Base-by-base conservation (phyloP, 1,284 basidiomycete species). In the Ganoderma sinense region DNA sequence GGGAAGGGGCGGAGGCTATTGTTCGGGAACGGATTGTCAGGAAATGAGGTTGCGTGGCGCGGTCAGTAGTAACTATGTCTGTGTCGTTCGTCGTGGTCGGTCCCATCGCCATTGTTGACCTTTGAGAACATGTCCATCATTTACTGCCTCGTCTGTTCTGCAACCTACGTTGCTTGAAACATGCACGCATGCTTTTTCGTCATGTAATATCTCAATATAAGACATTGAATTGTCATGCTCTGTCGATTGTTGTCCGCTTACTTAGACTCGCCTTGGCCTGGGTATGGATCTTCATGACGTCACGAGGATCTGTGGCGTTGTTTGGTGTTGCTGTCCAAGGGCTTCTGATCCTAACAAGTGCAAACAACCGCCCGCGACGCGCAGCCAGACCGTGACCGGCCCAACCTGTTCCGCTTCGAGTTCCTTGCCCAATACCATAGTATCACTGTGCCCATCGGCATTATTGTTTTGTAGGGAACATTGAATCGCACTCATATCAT, bases 1-100 rank as follows among this genome's bases (percentile, higher is more conserved):
- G 80, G 80, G 74, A 77, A n/a, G 60, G 48, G 5, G 79, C 79
- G 2, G 78, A 79, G 69, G 70, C 66, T 26, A 70, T 75, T 7
- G 75, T 79, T 45, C 70, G 48, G 41, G 39, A 63, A 66, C 67
- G 79, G 63, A 55, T 76, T 61, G 39, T 23, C 40, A 41, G 11
- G 53, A 56, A 56, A 33, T 33, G 53, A 56, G 13, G 53, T 16
- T 13, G 26, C 20, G 20, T 31, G 2, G 11, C 48, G 48, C 11
- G 48, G 7, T 23, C 23, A 13, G 29, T 31, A 48, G 18, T 48
- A 48, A 41, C 41, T 4, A 1, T 26, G 2, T 26, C 23, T 14
- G 4, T 23, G 10, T 26, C 26, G 48, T 51, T 14, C 20, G 4
- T 26, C 14, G 10, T 13, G 23, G 13, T 26, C n/a, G 48, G n/a